Evolutionary conservation across 805 yeast species (phyloP).

Genomic region (Candida insectalens): DNA sequence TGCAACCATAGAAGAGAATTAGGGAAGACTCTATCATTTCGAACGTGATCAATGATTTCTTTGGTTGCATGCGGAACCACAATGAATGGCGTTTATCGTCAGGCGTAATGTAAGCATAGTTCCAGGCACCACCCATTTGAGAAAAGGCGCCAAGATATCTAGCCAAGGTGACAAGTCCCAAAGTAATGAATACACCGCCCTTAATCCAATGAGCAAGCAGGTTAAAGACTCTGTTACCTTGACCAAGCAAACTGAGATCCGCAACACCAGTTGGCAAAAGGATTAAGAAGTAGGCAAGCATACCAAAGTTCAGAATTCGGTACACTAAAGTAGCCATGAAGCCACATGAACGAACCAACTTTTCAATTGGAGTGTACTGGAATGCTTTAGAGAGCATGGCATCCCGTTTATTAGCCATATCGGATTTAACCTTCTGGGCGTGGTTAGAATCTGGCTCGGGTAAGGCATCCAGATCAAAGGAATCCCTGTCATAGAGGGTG

Average conservation of each 20-base stretch:
- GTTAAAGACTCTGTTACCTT: slow-evolving; percentile 61
- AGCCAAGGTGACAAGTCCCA: slow-evolving; percentile 74
- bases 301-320: slow-evolving; percentile 49
- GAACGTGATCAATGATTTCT: slow-evolving; percentile 51
- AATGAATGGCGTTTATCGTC: slow-evolving; percentile 15
- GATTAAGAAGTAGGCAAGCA: slow-evolving; percentile 49
- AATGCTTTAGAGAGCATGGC: slow-evolving; percentile 25
- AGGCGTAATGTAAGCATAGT: slow-evolving; percentile 27
- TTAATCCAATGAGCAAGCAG: slow-evolving; percentile 91
- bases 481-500: slow-evolving; percentile 25
- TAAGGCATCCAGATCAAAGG: slow-evolving; percentile 15
- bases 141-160: slow-evolving; percentile 80
- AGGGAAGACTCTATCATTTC: slow-evolving; percentile 75
- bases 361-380: slow-evolving; percentile 14
- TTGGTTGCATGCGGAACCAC: slow-evolving; percentile 32
- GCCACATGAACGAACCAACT: slow-evolving; percentile 16
- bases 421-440: background rate
- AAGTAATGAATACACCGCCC: slow-evolving; percentile 76
- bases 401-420: slow-evolving; percentile 14
- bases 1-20: slow-evolving; percentile 79
- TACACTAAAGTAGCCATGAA: slow-evolving; percentile 30
- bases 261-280: slow-evolving; percentile 52
- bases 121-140: slow-evolving; percentile 89
- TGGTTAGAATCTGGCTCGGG: background rate
- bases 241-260: slow-evolving; percentile 61